Evolutionary conservation across 139 green algal species (phyloP), one percentile per base, ranked within the genome.

Genomic region (Closterium sp.): DNA sequence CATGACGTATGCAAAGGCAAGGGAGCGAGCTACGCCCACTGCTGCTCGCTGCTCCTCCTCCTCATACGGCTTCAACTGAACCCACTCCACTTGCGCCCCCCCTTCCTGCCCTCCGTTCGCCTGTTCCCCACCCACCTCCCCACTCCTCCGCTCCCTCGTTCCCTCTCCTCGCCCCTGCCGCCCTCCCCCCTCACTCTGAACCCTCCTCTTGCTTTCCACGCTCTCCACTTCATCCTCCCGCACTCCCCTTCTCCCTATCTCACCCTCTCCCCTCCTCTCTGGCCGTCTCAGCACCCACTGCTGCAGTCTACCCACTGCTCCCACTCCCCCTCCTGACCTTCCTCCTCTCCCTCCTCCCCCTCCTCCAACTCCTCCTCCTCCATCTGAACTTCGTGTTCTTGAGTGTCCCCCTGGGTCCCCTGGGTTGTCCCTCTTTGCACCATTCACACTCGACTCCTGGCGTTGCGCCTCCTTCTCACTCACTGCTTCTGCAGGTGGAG

Each of bases 1-100:
- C 28, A 92, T 73, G 86, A 92, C 42, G 32, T 70, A 92, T 22
- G 89, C 89, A 24, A 90, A 29, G 19, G 89, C 89, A 29, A 92
- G 62, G 32, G 89, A 85, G 27, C 32, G 89, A n/a, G 89, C 89
- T 2, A 92, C 42, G 9, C 45, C 86, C 24, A 70, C 89, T 31
- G 89, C 89, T 70, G 38, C 70, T 24, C 22, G 28, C 45, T 92
- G 89, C 89, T 92, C 89, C 24, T 92, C 38, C 45, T 70, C 45
- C 45, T 70, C 45, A 13, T 70, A 70, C 45, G 45, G 45, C 45
- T 70, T 70, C 45, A 70, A 19, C 45, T 70, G 45, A 2, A 70
- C 45, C 45, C 45, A 70, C 45, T 70, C 50, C 50, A 24, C 50
- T 42, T 50, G 38, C 38, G 0, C 38, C 13, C 38, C 38, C 0